phyloP scores from a whole-genome alignment of 768 basidiomycete genomes.

The Auricularia sp. region DNA sequence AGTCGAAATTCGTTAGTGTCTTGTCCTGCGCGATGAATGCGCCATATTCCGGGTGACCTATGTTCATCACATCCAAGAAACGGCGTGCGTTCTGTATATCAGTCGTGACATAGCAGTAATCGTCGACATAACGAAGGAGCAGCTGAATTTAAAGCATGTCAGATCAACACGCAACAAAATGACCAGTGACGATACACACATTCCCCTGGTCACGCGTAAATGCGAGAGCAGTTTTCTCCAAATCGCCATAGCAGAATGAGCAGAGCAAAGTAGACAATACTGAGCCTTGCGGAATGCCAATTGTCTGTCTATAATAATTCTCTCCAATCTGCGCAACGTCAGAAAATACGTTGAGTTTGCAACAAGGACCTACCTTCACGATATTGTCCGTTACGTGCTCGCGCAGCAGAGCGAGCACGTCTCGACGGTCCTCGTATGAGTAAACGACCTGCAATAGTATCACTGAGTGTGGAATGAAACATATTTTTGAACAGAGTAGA shows the following conservation, averaged over 20 bases:
- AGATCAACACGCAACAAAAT: too few species aligned
- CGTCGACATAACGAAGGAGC: conserved; percentile 83
- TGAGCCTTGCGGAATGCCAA: conserved; percentile 96
- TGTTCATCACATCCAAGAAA: conserved; percentile 69
- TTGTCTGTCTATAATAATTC: conserved; percentile 77
- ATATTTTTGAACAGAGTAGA: not conserved
- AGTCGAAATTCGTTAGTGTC: conserved; percentile 80
- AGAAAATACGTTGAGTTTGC: not conserved
- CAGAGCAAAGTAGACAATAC: conserved; percentile 91
- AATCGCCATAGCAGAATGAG: conserved; percentile 87
- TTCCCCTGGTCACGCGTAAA: conserved; percentile 22
- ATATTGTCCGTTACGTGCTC: conserved; percentile 91
- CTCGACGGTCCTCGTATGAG: conserved; percentile 39
- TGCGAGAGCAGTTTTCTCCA: conserved; percentile 52
- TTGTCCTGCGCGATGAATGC: conserved; percentile 86
- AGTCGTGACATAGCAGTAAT: conserved; percentile 84
- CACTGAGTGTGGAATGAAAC: not conserved
- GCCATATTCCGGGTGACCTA: conserved; percentile 87
- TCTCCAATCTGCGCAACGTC: conserved; percentile 53
- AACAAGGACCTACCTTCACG: conserved; percentile 54
- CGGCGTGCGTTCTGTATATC: conserved; percentile 43
- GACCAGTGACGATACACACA: not conserved
- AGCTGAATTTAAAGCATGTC: conserved; percentile 32
- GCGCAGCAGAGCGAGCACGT: conserved; percentile 64
- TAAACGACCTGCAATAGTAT: conserved; percentile 40